phyloP scores from a whole-genome alignment of 2,329 filamentous ascomycete genomes.

The Penicillium nordicum region DNA sequence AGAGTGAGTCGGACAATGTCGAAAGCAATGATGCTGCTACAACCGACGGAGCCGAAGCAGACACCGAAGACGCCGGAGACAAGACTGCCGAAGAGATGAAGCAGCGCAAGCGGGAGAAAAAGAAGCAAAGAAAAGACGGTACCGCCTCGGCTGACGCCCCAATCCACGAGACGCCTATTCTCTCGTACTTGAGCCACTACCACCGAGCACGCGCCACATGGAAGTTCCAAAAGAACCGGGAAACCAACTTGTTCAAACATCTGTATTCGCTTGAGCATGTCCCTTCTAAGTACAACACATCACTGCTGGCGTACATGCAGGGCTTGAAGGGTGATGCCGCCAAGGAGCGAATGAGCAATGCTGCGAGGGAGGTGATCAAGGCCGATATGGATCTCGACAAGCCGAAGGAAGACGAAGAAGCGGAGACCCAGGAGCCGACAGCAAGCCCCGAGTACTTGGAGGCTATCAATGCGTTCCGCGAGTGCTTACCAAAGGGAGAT shows the following conservation, averaged over 20 bases:
- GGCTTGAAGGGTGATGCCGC: conserved; percentile 74
- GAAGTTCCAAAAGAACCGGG: conserved; percentile 97
- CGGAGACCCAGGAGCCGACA: conserved; percentile 13
- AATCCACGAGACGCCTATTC: conserved; percentile 51
- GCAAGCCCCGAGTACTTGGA: conserved; percentile 41
- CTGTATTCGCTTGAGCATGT: conserved; percentile 69
- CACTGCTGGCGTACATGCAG: conserved; percentile 72
- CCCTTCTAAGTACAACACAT: conserved; percentile 64
- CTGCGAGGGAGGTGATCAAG: conserved; percentile 59
- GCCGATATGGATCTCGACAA: conserved; percentile 42
- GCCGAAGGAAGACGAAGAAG: conserved; percentile 15
- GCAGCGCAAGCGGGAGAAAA: conserved; percentile 31
- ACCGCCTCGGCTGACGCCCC: conserved; percentile 14
- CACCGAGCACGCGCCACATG: conserved; percentile 66
- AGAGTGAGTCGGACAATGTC: conserved; percentile 17
- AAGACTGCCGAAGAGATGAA: conserved; percentile 28
- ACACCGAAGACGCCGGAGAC: conserved; percentile 22
- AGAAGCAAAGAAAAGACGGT: conserved; percentile 21
- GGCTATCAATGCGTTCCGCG: conserved; percentile 51
- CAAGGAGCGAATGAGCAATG: conserved; percentile 60
- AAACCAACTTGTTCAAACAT: conserved; percentile 80
- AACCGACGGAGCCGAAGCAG: conserved; percentile 14
- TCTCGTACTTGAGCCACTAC: conserved; percentile 76
- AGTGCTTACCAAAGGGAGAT: conserved; percentile 24
- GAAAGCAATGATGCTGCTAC: conserved; percentile 9